A percentile compares a stretch with the other conserved stretches of the same genome.
Conservation (phyloP, 306 rosid genomes). For the Adenanthera pavonina region DNA sequence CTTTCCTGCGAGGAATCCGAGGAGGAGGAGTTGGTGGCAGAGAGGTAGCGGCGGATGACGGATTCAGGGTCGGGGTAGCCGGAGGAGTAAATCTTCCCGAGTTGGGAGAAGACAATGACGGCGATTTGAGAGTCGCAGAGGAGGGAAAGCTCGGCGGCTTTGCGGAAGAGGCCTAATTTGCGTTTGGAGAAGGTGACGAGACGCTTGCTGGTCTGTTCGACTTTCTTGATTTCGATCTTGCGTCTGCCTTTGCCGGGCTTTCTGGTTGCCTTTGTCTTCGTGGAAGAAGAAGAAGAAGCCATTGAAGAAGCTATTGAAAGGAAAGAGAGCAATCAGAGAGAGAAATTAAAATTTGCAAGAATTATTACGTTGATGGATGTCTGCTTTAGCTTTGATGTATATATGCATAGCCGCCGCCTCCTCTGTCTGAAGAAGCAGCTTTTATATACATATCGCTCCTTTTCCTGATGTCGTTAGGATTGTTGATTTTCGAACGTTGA, state of each 20-base stretch:
- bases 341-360: no score
- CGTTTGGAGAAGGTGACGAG: conserved; percentile 67
- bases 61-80: conserved; percentile 48
- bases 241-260: conserved; percentile 36
- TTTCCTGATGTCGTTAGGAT: no score
- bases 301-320: background rate
- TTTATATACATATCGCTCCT: no score
- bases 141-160: conserved; percentile 66
- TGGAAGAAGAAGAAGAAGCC: background rate
- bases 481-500: no score
- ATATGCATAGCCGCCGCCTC: no score
- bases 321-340: background rate
- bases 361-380: no score
- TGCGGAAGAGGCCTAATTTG: conserved; percentile 63
- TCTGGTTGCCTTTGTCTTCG: background rate
- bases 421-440: no score
- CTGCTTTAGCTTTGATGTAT: no score
- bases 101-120: conserved; percentile 55
- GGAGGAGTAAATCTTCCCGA: conserved; percentile 52
- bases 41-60: conserved; percentile 10
- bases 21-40: background rate
- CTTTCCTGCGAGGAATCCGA: background rate
- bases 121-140: conserved; percentile 54
- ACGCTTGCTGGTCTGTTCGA: conserved; percentile 26
- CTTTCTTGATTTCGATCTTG: conserved; percentile 55